Conservation (phyloP, 805 yeast species). For the Metschnikowia proteae region DNA sequence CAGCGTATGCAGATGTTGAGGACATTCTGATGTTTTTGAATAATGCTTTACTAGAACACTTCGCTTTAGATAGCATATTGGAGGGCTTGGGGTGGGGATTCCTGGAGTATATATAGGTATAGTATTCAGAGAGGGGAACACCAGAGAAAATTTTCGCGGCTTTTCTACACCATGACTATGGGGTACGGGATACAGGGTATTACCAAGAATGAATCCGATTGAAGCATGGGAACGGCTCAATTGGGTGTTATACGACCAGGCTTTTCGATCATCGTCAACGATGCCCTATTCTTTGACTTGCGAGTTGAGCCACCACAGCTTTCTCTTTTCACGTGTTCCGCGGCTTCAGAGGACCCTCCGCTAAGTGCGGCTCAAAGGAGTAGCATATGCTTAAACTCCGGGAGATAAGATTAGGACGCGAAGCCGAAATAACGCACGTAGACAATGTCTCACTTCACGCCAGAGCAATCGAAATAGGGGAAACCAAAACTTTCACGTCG, state of each 20-base stretch:
- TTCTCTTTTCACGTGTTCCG: conserved; percentile 1
- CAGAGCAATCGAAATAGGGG: not conserved
- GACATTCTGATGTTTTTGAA: conserved; percentile 19
- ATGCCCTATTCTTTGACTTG: not conserved
- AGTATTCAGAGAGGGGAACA: conserved; percentile 8
- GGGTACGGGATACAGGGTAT: not conserved
- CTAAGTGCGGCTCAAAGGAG: conserved; percentile 4
- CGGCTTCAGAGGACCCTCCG: not conserved
- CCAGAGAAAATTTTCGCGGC: conserved; percentile 16
- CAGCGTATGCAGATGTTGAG: conserved; percentile 22
- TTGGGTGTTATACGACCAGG: not conserved
- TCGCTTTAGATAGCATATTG: conserved; percentile 13
- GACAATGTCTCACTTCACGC: not conserved
- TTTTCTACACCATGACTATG: not conserved
- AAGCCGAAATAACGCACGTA: not conserved
- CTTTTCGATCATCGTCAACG: not conserved
- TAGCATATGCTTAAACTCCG: conserved; percentile 1
- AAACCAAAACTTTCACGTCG: no score
- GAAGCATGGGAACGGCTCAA: not conserved
- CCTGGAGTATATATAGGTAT: conserved; percentile 14
- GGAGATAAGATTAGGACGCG: conserved; percentile 1
- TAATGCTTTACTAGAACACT: conserved; percentile 8
- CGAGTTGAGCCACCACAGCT: not conserved
- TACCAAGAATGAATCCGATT: not conserved
- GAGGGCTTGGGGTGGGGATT: conserved; percentile 4